Percentiles rank a stretch among this genome's conserved stretches.
Evolutionary conservation across 2,329 filamentous ascomycete species (phyloP).

Genomic region (Periglandula ipomoeae): DNA sequence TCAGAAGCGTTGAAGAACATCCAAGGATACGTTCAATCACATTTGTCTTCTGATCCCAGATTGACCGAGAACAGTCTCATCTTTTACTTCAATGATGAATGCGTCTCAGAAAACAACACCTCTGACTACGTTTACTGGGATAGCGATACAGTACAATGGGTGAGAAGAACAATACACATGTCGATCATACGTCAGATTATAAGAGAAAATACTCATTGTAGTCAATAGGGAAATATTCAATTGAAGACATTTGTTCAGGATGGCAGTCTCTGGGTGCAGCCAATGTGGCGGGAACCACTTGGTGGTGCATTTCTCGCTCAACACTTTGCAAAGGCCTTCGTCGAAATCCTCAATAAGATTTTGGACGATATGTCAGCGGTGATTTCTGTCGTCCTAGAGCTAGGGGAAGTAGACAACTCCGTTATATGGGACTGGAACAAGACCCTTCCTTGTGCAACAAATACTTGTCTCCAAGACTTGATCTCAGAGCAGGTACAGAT

Average conservation of each 20-base stretch:
- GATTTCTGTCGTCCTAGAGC: neutral
- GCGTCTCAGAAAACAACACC: neutral
- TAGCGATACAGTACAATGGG: neutral
- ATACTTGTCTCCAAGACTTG: constrained; percentile 2
- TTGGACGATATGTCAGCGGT: neutral
- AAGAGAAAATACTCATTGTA: neutral
- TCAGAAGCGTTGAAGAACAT: neutral
- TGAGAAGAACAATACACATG: neutral
- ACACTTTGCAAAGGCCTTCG: constrained; percentile 1
- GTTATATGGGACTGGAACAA: constrained; percentile 3
- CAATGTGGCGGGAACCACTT: constrained; percentile 3
- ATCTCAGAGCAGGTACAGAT: neutral
- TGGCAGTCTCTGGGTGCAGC: constrained; percentile 1
- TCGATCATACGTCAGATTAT: too few species aligned
- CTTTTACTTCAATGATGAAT: constrained; percentile 1
- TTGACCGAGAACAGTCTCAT: neutral
- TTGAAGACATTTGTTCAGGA: neutral
- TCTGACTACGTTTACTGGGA: neutral
- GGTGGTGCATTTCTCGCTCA: constrained; percentile 1
- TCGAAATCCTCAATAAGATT: neutral
- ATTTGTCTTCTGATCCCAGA: neutral
- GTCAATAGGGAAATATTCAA: neutral
- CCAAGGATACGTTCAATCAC: neutral
- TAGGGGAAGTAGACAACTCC: neutral
- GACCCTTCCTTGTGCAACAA: neutral